Evolutionary conservation across 106 monocot genomes (phyloP).

Genomic region (Phalaenopsis equestris): DNA sequence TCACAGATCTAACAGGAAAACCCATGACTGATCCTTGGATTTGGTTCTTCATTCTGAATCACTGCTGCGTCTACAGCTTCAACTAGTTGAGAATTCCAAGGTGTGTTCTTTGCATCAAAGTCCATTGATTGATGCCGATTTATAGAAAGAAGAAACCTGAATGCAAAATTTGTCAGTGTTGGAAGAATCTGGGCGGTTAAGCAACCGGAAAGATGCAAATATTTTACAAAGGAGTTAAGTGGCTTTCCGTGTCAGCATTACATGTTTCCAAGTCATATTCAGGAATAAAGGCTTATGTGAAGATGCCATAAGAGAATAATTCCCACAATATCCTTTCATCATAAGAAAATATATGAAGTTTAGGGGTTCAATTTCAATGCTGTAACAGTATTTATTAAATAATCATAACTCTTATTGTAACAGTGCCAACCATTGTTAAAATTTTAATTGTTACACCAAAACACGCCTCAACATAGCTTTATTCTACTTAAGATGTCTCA

Average conservation of each 20-base stretch:
- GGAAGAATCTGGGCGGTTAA: constrained; percentile 6
- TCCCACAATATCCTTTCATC: neutral
- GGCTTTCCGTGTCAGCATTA: constrained; percentile 14
- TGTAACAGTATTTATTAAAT: neutral
- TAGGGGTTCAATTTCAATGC: neutral
- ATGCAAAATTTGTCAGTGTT: neutral
- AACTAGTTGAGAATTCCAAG: constrained; percentile 1
- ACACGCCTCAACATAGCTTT: too few species aligned
- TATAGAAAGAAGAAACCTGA: constrained; percentile 12
- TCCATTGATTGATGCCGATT: neutral
- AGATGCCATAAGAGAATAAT: neutral
- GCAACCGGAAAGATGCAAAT: neutral
- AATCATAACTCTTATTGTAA: neutral
- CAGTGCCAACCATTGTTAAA: too few species aligned
- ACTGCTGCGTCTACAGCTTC: neutral
- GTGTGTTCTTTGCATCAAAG: neutral
- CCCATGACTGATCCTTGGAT: constrained; percentile 16
- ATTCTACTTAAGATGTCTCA: too few species aligned
- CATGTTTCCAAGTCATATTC: constrained; percentile 19
- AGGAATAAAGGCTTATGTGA: neutral
- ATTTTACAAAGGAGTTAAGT: neutral
- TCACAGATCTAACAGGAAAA: constrained; percentile 15
- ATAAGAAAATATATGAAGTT: neutral
- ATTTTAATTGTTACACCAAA: too few species aligned
- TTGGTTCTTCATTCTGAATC: constrained; percentile 16